Base-by-base conservation (phyloP, 2,329 filamentous ascomycete genomes). In the Neocucurbitaria cava region DNA sequence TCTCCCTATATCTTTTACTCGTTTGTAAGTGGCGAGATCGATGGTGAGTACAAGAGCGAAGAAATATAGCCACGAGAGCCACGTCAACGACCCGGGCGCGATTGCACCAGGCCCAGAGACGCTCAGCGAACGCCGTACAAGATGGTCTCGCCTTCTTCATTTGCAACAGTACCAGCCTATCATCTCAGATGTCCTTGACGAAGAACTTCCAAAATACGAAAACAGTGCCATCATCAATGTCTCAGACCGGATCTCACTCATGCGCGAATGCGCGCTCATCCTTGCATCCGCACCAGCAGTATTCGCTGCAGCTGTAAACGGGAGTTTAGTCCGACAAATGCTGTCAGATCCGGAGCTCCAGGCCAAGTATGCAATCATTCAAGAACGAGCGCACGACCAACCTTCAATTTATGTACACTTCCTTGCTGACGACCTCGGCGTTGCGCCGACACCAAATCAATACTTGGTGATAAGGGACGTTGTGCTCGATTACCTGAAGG, bases 391-490 rank as follows among this genome's bases (percentile, higher is more conserved):
- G 7, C 40, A 59, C 8, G 5, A 52, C 0, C 66, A 70, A 26
- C 68, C 69, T 1, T 70, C 65, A 0, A 73, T 73, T 5, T 72
- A 73, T 38, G 53, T 68, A 10, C 68, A 73, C 23, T 44, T 68
- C 2, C 61, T 72, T 1, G 58, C 62, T 2, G 64, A 71, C 33
- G 49, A 50, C 0, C 3, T 58, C n/a, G 68, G 69, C 8, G 38
- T 54, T 0, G 54, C 66, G 2, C 68, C 67, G 1, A 69, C 59
- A 18, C 54, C 67, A 6, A 64, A 56, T 20, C 69, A 72, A 39
- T 68, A 66, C 53, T 45, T 65, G 8, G 2, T 38, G 3, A 66
- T 70, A 15, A 41, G 64, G 13, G 50, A 68, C n/a, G 53, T 50
- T 7, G 40, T 69, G 1, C 23, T 47, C 3, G 49, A 62, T 17